Percentiles rank a stretch among this genome's conserved stretches.
phyloP scores from a whole-genome alignment of 305 asterid species.

The Fraxinus latifolia region DNA sequence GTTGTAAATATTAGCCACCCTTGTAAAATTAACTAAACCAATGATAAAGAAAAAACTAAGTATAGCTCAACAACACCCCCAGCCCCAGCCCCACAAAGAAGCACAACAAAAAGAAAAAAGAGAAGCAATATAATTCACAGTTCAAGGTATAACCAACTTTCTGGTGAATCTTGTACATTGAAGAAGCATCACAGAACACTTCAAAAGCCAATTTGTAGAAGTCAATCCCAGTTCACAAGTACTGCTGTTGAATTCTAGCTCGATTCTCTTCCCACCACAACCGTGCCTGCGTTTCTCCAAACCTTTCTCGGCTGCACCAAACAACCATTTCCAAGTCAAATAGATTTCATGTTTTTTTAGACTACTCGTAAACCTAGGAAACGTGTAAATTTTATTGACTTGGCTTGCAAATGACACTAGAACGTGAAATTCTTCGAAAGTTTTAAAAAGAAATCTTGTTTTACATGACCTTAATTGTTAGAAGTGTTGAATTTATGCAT shows the following conservation, averaged over 20 bases:
- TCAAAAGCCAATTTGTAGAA: conserved; percentile 17
- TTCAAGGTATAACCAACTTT: conserved; percentile 5
- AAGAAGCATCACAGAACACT: conserved; percentile 2
- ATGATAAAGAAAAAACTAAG: neutral
- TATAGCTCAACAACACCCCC: neutral
- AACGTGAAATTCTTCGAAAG: neutral
- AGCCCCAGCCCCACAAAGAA: neutral
- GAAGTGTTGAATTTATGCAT: neutral
- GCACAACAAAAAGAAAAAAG: neutral
- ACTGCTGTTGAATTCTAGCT: conserved; percentile 83
- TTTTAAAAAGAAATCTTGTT: neutral
- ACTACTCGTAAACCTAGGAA: neutral
- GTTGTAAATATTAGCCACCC: neutral
- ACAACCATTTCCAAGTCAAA: conserved; percentile 27
- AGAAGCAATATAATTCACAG: conserved; percentile 16
- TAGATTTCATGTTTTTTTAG: neutral
- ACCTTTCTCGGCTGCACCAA: conserved; percentile 79
- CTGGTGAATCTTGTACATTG: conserved; percentile 16
- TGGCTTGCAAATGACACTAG: neutral
- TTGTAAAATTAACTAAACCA: neutral
- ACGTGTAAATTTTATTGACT: neutral
- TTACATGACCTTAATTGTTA: neutral
- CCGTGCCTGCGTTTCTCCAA: conserved; percentile 86
- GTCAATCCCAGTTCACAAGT: conserved; percentile 38
- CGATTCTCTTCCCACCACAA: conserved; percentile 91